Percentiles rank a stretch among this genome's conserved stretches.
phyloP scores from a whole-genome alignment of 805 yeast genomes.

The Jamesozyma piceae region DNA sequence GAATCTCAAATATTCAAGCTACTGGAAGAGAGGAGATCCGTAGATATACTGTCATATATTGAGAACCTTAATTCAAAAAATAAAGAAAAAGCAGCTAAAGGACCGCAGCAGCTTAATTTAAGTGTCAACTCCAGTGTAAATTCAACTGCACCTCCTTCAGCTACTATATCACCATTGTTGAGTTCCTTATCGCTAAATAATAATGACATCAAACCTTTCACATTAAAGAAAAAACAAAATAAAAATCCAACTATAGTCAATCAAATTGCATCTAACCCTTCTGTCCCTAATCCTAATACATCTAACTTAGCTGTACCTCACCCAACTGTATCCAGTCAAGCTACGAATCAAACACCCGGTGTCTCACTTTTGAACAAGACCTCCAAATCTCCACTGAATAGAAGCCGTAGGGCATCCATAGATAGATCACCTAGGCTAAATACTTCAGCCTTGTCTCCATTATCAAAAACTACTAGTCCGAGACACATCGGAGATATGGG shows the following conservation, averaged over 20 bases:
- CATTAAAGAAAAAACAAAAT: background rate
- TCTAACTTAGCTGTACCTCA: too few species aligned
- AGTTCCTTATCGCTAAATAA: conserved; percentile 3
- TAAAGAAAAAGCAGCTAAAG: background rate
- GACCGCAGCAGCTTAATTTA: background rate
- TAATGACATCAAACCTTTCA: conserved; percentile 3
- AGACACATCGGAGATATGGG: background rate
- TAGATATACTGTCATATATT: conserved; percentile 18
- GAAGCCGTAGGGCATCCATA: conserved; percentile 18
- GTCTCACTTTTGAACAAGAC: background rate
- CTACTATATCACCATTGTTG: conserved; percentile 1
- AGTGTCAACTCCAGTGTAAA: background rate
- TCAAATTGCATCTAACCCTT: conserved; percentile 9
- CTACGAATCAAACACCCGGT: background rate
- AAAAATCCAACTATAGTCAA: conserved; percentile 4
- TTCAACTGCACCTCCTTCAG: conserved; percentile 2
- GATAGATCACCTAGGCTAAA: conserved; percentile 5
- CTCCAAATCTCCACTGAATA: conserved; percentile 11
- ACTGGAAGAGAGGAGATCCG: conserved; percentile 22
- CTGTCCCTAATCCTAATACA: background rate
- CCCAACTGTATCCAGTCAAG: background rate
- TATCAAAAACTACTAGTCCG: conserved; percentile 4
- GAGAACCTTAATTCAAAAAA: conserved; percentile 7
- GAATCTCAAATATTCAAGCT: conserved; percentile 15
- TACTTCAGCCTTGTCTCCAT: conserved; percentile 1